These are phyloP conservation scores for Dittrichia graveolens DNA, from an alignment of 129 eudicot species.

Conservation along the genomic window DNA sequence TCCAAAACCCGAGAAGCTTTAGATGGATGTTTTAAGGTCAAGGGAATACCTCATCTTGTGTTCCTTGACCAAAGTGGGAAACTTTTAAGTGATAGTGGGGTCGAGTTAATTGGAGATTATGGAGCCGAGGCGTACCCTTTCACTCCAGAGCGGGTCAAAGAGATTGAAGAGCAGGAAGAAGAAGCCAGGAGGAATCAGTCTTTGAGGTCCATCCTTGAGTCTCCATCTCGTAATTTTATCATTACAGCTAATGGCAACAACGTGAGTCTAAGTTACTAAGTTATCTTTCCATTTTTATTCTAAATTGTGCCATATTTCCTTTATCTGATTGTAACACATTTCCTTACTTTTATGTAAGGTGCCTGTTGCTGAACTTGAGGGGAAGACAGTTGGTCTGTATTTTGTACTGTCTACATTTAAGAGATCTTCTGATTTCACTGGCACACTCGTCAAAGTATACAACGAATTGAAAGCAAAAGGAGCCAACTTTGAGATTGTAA, in stretches of 20 bases:
- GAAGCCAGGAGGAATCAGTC: constrained; percentile 64
- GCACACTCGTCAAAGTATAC: constrained; percentile 53
- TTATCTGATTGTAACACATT: background rate
- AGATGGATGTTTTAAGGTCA: constrained; percentile 49
- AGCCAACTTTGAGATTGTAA: constrained; percentile 69
- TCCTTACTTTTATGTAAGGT: constrained; percentile 44
- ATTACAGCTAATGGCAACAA: constrained; percentile 49
- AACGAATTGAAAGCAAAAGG: constrained; percentile 56
- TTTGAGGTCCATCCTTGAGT: constrained; percentile 44
- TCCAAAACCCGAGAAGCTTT: constrained; percentile 44
- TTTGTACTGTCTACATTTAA: constrained; percentile 43
- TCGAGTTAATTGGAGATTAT: constrained; percentile 45
- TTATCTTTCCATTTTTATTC: background rate
- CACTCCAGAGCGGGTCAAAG: constrained; percentile 46
- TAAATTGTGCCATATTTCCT: background rate
- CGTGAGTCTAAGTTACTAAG: constrained; percentile 38
- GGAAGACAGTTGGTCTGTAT: constrained; percentile 69
- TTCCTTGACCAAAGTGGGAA: constrained; percentile 56
- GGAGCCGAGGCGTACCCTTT: constrained; percentile 81
- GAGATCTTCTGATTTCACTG: constrained; percentile 39
- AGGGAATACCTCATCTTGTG: constrained; percentile 76
- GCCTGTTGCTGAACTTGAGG: constrained; percentile 69
- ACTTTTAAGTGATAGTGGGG: constrained; percentile 52
- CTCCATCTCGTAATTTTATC: constrained; percentile 52
- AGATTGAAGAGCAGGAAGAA: constrained; percentile 60